Percentiles rank a stretch among this genome's conserved stretches.
Conservation (phyloP, 75 land plant genomes). For the Cryptomeria japonica region DNA sequence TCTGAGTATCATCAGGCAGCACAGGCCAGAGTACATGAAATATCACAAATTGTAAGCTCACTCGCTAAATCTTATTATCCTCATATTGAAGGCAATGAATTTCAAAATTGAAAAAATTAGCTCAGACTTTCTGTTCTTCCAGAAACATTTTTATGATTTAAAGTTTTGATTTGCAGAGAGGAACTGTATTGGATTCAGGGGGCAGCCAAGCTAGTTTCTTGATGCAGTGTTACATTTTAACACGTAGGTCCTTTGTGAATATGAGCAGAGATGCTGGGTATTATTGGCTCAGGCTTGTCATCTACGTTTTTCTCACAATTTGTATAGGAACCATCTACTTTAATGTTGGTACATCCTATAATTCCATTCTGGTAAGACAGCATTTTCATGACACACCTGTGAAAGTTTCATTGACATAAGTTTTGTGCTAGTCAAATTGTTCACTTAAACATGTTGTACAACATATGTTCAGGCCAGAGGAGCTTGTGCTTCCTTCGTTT, state of each 20-base stretch:
- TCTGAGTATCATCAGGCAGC: constrained; percentile 66
- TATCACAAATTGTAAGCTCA: constrained; percentile 73
- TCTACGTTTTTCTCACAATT: constrained; percentile 82
- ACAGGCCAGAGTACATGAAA: constrained; percentile 67
- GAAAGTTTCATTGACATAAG: neutral
- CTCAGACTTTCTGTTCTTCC: neutral
- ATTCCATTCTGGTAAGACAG: constrained; percentile 75
- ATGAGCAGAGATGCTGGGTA: constrained; percentile 98
- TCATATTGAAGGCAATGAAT: neutral
- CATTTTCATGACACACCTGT: neutral
- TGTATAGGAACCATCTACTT: constrained; percentile 94
- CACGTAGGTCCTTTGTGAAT: constrained; percentile 84
- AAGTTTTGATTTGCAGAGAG: constrained; percentile 59
- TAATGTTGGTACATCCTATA: constrained; percentile 75
- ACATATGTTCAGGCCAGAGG: constrained; percentile 75
- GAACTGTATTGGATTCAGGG: constrained; percentile 79
- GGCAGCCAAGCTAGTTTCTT: constrained; percentile 95
- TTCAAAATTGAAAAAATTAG: neutral
- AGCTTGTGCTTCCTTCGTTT: constrained; percentile 83
- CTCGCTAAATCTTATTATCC: neutral
- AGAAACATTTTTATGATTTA: neutral
- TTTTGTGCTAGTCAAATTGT: neutral
- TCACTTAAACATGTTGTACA: neutral
- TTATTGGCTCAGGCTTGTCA: constrained; percentile 95
- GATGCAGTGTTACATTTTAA: constrained; percentile 76